These are phyloP conservation scores for Solanum lycopersicoides DNA, from an alignment of 257 asterid genomes.

Conservation along the genomic window DNA sequence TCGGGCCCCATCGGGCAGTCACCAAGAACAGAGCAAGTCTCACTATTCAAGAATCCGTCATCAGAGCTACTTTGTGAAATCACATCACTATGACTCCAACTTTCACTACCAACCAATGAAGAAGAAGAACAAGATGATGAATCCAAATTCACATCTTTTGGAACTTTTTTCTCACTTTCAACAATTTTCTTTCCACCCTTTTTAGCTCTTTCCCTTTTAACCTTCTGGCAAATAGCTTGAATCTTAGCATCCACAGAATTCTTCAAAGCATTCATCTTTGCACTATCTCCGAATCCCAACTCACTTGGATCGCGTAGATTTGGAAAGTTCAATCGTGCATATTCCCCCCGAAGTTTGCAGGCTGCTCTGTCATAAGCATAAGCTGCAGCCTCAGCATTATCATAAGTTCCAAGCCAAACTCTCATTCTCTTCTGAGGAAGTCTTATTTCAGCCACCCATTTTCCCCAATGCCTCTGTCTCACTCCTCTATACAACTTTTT, in stretches of 20 bases:
- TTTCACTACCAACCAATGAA: constrained; percentile 7
- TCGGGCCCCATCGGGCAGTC: constrained; percentile 13
- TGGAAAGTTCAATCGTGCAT: constrained; percentile 81
- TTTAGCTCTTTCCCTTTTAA: constrained; percentile 37
- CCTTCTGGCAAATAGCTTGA: constrained; percentile 71
- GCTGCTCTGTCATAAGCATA: constrained; percentile 97
- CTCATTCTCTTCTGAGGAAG: constrained; percentile 84
- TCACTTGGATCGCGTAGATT: constrained; percentile 48
- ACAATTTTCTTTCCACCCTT: constrained; percentile 16
- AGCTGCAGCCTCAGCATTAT: constrained; percentile 92
- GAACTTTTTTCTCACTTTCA: background rate
- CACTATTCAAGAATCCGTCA: constrained; percentile 39
- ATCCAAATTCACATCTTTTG: constrained; percentile 7
- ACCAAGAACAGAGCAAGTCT: constrained; percentile 22
- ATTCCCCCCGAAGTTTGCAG: constrained; percentile 91
- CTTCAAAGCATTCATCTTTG: constrained; percentile 42
- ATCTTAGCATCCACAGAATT: constrained; percentile 81
- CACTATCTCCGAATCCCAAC: constrained; percentile 49
- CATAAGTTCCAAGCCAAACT: constrained; percentile 96
- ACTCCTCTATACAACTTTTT: constrained; percentile 83
- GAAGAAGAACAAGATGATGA: constrained; percentile 1
- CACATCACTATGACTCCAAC: constrained; percentile 20
- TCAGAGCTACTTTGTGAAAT: constrained; percentile 33
- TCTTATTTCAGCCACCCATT: constrained; percentile 97
- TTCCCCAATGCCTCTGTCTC: constrained; percentile 98